Conservation (phyloP, 106 monocot genomes). For the Acanthochlamys bracteata region DNA sequence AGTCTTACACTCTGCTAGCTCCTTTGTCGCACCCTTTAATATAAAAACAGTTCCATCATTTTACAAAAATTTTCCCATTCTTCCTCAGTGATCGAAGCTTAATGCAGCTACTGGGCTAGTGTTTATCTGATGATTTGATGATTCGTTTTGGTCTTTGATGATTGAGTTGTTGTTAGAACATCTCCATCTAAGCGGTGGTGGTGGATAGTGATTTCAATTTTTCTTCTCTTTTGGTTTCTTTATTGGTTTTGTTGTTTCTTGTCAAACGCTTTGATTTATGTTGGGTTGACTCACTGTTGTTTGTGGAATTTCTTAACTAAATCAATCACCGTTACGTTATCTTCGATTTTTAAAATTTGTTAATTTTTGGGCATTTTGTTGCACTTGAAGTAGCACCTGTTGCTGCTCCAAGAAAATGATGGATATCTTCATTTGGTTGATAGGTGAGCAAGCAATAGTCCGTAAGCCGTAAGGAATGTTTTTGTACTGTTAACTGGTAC, state of each 20-base stretch:
- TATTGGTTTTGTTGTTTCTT: no score
- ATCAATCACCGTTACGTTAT: not conserved
- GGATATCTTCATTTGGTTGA: no score
- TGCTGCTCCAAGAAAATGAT: not conserved
- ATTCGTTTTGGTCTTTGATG: not conserved
- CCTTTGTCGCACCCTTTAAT: no score
- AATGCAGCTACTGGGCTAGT: no score
- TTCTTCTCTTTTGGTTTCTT: not conserved
- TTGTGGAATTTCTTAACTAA: not conserved
- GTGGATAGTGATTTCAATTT: not conserved
- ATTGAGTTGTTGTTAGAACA: not conserved
- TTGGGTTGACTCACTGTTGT: not conserved
- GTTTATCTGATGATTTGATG: not conserved
- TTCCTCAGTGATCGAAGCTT: no score
- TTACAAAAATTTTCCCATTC: no score
- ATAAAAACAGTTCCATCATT: no score
- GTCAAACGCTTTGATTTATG: no score
- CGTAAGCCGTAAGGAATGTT: not conserved
- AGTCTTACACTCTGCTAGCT: no score
- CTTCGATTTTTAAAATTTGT: not conserved
- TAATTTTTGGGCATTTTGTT: not conserved
- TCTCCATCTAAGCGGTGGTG: not conserved
- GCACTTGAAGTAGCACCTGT: slow-evolving; percentile 2
- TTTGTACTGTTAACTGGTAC: not conserved
- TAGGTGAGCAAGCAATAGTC: not conserved